Base-by-base conservation (phyloP, 2,329 filamentous ascomycete genomes). In the Cercospora janseana region DNA sequence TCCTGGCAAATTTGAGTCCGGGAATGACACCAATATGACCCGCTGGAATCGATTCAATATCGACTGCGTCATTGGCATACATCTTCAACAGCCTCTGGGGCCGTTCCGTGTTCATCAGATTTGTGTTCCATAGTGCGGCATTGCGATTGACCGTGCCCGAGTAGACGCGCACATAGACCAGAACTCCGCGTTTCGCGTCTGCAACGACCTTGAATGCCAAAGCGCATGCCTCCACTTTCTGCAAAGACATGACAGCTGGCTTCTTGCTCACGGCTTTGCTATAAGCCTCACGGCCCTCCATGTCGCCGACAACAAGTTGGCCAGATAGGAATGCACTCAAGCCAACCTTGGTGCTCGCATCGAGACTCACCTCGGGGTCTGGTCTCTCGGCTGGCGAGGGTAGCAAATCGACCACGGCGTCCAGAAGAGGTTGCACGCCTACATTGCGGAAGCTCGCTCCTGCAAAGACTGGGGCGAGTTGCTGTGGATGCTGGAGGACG, bases 1-100 rank as follows among this genome's bases (percentile, higher is more conserved):
- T 98, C 28, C 93, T 80, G n/a, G 92, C 86, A 62, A 86, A 81
- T 66, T 95, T 96, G 13, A 97, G 79, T 0, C 92, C 93, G 10
- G 87, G 85, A 43, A 98, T 85, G 3, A 95, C 93, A 24, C 93
- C 93, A 54, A 98, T 98, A 66, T 97, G 91, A 0, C 93, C 93
- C 0, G 88, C 82, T 3, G 82, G 76, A 28, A 98, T 86, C 21
- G 84, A 81, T 15, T 85, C 80, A 16, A 97, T 85, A 57, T 96
- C 90, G 12, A 94, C 81, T 0, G 91, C 86, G 64, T 94, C 88
- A 27, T 85, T 85, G 43, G 89, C 93, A 54, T 93, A 94, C 74
- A 97, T 94, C 59, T 91, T 90, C 48, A 96, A 74, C 27, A 97
- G 79, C 3, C 86, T 84, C 47, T 89, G 85, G 0, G 88, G 86